Conservation (phyloP, 805 yeast species). For the Torulaspora microellipsoides region DNA sequence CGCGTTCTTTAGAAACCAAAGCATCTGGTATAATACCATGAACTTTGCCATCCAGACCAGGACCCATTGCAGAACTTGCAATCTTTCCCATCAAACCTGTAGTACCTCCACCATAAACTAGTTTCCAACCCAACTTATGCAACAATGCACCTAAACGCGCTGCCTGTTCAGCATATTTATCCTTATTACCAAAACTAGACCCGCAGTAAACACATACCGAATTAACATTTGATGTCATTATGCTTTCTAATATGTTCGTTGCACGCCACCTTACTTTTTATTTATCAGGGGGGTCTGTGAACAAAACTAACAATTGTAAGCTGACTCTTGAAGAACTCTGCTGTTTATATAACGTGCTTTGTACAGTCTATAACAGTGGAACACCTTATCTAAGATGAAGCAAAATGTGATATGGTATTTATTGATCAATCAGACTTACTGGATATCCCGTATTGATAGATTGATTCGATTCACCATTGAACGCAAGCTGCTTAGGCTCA, state of each 20-base stretch:
- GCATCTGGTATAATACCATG: conserved; percentile 89
- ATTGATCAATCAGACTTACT: no score
- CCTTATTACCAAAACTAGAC: conserved; percentile 63
- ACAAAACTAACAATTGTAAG: no score
- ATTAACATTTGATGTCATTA: conserved; percentile 8
- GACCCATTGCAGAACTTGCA: conserved; percentile 55
- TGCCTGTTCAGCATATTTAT: conserved; percentile 49
- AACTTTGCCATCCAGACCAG: conserved; percentile 51
- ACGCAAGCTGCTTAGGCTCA: no score
- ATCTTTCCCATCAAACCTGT: conserved; percentile 79
- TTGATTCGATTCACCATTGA: no score
- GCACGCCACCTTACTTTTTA: no score
- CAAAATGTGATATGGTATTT: no score
- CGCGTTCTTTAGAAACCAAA: conserved; percentile 65
- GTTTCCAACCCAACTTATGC: conserved; percentile 59
- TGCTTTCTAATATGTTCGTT: background rate
- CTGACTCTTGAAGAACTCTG: no score
- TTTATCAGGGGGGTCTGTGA: no score
- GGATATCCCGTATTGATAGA: no score
- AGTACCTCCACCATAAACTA: conserved; percentile 89
- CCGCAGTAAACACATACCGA: conserved; percentile 84
- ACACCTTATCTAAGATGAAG: no score
- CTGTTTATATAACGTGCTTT: no score
- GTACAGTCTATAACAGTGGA: no score
- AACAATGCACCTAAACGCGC: conserved; percentile 53